Evolutionary conservation across 768 basidiomycete species (phyloP).

Genomic region (Termitomyces bulborhizus): DNA sequence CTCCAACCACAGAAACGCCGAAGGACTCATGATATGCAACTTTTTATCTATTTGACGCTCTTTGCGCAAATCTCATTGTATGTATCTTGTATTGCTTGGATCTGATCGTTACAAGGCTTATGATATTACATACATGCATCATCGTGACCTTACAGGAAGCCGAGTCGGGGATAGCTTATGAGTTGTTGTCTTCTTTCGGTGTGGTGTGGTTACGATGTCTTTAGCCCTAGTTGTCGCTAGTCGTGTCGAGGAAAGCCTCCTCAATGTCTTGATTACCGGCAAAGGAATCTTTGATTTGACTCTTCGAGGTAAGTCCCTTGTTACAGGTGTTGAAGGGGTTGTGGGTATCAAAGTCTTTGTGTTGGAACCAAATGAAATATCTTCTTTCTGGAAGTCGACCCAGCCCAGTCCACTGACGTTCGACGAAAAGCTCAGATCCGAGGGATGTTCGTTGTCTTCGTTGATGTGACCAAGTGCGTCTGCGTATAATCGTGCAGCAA

Average conservation of each 20-base stretch:
- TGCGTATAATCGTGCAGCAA: background rate
- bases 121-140: background rate
- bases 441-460: conserved; percentile 5
- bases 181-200: background rate
- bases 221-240: background rate
- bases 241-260: conserved; percentile 14
- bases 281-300: conserved; percentile 18
- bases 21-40: conserved; percentile 3
- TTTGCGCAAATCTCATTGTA: conserved; percentile 1
- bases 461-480: conserved; percentile 4
- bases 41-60: background rate
- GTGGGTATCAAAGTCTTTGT: conserved; percentile 1
- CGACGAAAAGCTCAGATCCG: conserved; percentile 3
- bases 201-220: background rate
- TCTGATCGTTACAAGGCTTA: conserved; percentile 1
- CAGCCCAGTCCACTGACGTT: conserved; percentile 4
- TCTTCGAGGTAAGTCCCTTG: background rate
- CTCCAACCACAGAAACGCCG: conserved; percentile 2
- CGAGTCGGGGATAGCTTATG: conserved; percentile 3
- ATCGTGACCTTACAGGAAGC: conserved; percentile 6
- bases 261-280: conserved; percentile 17
- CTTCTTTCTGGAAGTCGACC: conserved; percentile 6
- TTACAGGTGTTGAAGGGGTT: background rate
- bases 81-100: conserved; percentile 9
- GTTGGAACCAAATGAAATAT: conserved; percentile 3